Evolutionary conservation across 805 yeast genomes (phyloP), one percentile per base, ranked within the genome.

Genomic region (Yarrowia hollandica): DNA sequence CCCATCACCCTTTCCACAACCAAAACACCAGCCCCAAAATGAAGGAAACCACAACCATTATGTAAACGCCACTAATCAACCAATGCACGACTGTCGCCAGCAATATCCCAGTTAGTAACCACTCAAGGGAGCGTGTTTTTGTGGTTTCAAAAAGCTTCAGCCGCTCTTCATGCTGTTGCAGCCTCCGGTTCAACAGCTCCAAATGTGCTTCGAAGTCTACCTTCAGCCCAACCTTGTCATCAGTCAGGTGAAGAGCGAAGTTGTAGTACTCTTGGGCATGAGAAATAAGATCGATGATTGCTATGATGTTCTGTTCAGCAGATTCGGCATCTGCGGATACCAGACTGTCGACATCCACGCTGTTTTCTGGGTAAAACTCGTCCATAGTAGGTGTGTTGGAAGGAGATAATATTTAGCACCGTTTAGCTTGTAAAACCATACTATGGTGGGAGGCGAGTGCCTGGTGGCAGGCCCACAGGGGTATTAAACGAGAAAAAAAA

Each of bases 371-470:
- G 14, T 41, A 41, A 11, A 41, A 41, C 33, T 41, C 33, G 33
- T 41, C 48, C 48, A 41, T 41, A 5, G 22, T 3, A 22, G 48
- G 31, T 16, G 31, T n/a, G 26, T 23, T n/a, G n/a, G 30, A 25
- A 25, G 6, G 23, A 14, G 22, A 25, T 10, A 2, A 11, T 2
- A 15, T 4, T 10, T 23, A 22, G 46, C 12, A 14, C 9, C 8
- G n/a, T 14, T 37, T 39, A 39, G 44, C 15, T 39, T 3, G 28
- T 16, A 41, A 41, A 41, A 16, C 21, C 10, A 14, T 9, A 19
- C 44, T 22, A 38, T 10, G 42, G 42, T 38, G 42, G 44, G 44
- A 39, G 44, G 23, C 44, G n/a, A n/a, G n/a, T n/a, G n/a, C n/a
- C n/a, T n/a, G n/a, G n/a, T n/a, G n/a, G n/a, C n/a, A n/a, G n/a